Evolutionary conservation across 1,284 basidiomycete genomes (phyloP).

Genomic region (Phenoliferia sp.): DNA sequence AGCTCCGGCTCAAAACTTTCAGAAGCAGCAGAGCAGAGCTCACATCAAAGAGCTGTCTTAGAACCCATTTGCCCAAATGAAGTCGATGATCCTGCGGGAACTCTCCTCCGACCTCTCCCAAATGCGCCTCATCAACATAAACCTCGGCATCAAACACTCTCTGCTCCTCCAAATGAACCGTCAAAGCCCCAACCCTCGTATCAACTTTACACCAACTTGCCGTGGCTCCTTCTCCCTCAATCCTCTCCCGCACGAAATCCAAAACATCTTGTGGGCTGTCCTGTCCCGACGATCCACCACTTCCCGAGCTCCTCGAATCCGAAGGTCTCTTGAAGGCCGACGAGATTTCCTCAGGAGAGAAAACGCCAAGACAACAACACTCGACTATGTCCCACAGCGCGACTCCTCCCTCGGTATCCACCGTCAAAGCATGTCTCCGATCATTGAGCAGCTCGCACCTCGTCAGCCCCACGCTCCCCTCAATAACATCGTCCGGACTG

Average conservation of each 20-base stretch:
- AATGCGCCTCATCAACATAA: constrained; percentile 73
- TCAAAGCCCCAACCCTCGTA: constrained; percentile 81
- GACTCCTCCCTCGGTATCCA: constrained; percentile 77
- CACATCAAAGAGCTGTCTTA: constrained; percentile 40
- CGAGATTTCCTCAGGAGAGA: constrained; percentile 58
- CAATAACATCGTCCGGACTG: constrained; percentile 65
- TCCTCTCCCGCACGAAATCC: constrained; percentile 76
- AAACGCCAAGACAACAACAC: constrained; percentile 70
- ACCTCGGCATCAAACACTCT: constrained; percentile 89
- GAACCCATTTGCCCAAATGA: constrained; percentile 38
- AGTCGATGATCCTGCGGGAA: constrained; percentile 56
- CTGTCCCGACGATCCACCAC: background rate
- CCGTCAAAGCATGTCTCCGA: constrained; percentile 81
- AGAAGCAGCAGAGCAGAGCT: background rate
- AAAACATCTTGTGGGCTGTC: constrained; percentile 55
- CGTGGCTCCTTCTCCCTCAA: constrained; percentile 87
- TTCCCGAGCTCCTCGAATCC: constrained; percentile 2
- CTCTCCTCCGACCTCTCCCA: constrained; percentile 53
- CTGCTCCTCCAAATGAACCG: constrained; percentile 75
- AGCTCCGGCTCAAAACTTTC: too few relatives aligned
- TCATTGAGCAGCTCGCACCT: constrained; percentile 73
- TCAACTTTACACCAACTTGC: constrained; percentile 83
- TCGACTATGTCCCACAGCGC: constrained; percentile 88
- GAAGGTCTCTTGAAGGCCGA: constrained; percentile 22
- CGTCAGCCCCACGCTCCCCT: constrained; percentile 76